Evolutionary conservation across 805 yeast species (phyloP), one percentile per base, ranked within the genome.

Genomic region (Jamesozyma rosinii): DNA sequence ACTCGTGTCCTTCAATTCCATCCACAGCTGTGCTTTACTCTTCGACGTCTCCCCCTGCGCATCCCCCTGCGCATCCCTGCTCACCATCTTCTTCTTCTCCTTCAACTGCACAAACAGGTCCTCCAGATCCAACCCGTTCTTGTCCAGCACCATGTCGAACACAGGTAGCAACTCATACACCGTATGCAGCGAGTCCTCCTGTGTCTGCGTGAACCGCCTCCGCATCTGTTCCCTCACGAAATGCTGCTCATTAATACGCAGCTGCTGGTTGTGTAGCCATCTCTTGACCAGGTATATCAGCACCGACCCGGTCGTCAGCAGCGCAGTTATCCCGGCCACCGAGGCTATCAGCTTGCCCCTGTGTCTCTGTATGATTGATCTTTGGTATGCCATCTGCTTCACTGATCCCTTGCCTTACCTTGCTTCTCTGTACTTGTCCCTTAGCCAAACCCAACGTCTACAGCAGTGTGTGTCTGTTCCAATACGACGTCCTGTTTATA

Each of bases 141-240:
- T 47, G 11, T 55, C 48, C 37, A 59, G 37, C 2, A 58, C 58
- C 42, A 58, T 72, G 5, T 80, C 71, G 35, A 89, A 67, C 4
- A 86, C 85, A 1, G 95, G 95, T 39, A 85, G 68, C 48, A 90
- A 70, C 3, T 94, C 89, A 58, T 84, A 70, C 41, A 89, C 77
- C 0, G 97, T 90, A 66, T 78, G 79, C 41, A 83, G 72, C 38
- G 95, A 85, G 63, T 90, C 97, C 52, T 81, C 80, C 57, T 89
- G 97, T 10, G 96, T 90, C 67, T 88, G 96, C 40, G 83, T 79
- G 55, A 88, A 90, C 45, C 97, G 68, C 52, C 92, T 72, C 52
- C 81, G 81, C 46, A 89, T 82, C 52, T 78, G 82, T 49, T 79
- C 85, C 40, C 73, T 69, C 19, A 83, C 75, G 41, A 76, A 72